Percentiles rank a stretch among this genome's conserved stretches.
Evolutionary conservation across 495 filamentous ascomycete genomes (phyloP).

Genomic region (Penicillium paxilli): DNA sequence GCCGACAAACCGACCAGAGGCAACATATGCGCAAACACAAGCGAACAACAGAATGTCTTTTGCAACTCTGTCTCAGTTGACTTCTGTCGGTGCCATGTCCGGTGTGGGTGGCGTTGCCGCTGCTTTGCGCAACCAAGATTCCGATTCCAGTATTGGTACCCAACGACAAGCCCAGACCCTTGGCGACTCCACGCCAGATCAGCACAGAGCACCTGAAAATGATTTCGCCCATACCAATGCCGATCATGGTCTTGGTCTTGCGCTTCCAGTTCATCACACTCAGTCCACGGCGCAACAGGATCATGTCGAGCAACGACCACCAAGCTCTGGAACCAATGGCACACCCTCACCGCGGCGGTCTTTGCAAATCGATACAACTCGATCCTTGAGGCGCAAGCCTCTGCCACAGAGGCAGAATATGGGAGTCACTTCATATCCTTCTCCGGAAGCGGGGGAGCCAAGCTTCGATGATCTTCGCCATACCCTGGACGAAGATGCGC

Average conservation of each 20-base stretch:
- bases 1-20: constrained; percentile 66
- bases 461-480: constrained; percentile 65
- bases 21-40: constrained; percentile 71
- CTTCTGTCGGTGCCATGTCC: constrained; percentile 57
- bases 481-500: constrained; percentile 64
- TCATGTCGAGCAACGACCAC: background rate
- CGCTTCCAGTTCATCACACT: constrained; percentile 12
- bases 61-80: constrained; percentile 75
- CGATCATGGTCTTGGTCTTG: constrained; percentile 19
- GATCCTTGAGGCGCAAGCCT: constrained; percentile 63
- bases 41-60: constrained; percentile 80
- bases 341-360: constrained; percentile 28
- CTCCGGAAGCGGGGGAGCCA: constrained; percentile 34
- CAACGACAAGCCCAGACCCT: constrained; percentile 11
- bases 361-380: constrained; percentile 40
- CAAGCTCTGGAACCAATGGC: constrained; percentile 15
- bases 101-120: constrained; percentile 33
- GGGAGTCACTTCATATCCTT: background rate
- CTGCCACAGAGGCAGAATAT: constrained; percentile 44
- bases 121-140: constrained; percentile 29
- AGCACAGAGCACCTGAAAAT: constrained; percentile 2
- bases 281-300: constrained; percentile 14
- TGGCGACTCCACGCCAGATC: background rate
- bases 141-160: constrained; percentile 13
- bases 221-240: constrained; percentile 17